Base-by-base conservation (phyloP, 164 flowering plant genomes). In the Warburgia ugandensis region DNA sequence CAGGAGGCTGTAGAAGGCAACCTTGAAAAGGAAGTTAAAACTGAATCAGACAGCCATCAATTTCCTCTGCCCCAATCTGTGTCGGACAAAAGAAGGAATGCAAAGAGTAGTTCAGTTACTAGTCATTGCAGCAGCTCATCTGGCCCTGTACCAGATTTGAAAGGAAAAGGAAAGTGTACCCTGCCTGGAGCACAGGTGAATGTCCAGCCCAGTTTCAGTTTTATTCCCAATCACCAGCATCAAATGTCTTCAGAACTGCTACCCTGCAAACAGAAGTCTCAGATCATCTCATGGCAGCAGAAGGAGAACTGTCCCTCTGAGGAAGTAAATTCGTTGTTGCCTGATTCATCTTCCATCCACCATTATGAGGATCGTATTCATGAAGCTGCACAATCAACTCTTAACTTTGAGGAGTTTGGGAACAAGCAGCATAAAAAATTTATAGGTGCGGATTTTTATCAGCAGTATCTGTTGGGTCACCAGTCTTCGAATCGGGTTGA, bases 321-420 rank as follows among this genome's bases (percentile, higher is more conserved):
- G 7, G 6, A 56, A 46, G 48, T 47, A 31, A 50, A 52, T 28
- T 58, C 59, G 16, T 16, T 29, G 14, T 22, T 48, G 1, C 45
- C 40, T 7, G 62, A 66, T 50, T 38, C 78, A 52, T 62, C 61
- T 32, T 38, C 45, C 1, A 39, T 36, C 48, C 50, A 12, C 27
- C n/a, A 50, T 43, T 31, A 13, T 45, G 62, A 63, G 45, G 63
- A 43, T 17, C 50, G 20, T 13, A 22, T 41, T 22, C 22, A 20
- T 44, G 65, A 63, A 39, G 53, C 55, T 38, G 13, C 37, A 22
- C 27, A 40, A 28, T 47, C 71, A 7, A 40, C 65, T 8, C 47
- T 56, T 48, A 68, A 52, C 59, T 45, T 58, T 22, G 68, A 60
- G 46, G 72, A 55, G 21, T 38, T 12, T 31, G 42, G 37, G 27